Percentiles rank a stretch among this genome's conserved stretches.
phyloP scores from a whole-genome alignment of 1,284 basidiomycete species.

The Heterobasidion parviporum region DNA sequence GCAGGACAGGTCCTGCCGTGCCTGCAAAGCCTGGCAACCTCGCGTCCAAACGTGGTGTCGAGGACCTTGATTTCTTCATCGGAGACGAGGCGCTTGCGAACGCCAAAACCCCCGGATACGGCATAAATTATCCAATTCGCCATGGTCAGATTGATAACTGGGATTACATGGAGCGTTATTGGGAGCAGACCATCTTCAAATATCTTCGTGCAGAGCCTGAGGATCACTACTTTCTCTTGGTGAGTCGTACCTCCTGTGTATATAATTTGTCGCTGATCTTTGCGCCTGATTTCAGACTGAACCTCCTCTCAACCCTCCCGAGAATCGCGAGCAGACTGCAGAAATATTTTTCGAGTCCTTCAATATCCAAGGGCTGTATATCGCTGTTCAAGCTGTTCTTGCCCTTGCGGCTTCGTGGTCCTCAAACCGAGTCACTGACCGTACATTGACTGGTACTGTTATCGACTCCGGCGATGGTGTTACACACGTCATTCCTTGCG shows the following conservation, averaged over 20 bases:
- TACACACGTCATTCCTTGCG: constrained; percentile 93
- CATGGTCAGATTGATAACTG: constrained; percentile 99
- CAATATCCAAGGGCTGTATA: constrained; percentile 97
- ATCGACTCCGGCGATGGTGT: constrained; percentile 99
- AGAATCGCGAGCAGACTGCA: constrained; percentile 98
- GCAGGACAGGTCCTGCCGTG: constrained; percentile 61
- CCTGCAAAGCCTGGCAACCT: constrained; percentile 87
- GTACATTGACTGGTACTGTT: constrained; percentile 94
- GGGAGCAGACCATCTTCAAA: constrained; percentile 99
- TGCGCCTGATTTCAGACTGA: constrained; percentile 63
- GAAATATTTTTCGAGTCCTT: constrained; percentile 99
- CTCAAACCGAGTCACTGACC: constrained; percentile 85
- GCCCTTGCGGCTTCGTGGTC: constrained; percentile 98
- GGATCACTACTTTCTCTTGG: constrained; percentile 96
- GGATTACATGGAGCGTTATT: constrained; percentile 99
- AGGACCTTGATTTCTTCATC: constrained; percentile 99
- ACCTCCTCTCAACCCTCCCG: constrained; percentile 95
- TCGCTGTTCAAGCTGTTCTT: constrained; percentile 98
- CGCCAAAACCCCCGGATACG: constrained; percentile 85
- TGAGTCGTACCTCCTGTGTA: constrained; percentile 32
- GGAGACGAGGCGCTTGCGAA: constrained; percentile 97
- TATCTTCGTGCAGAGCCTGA: constrained; percentile 98
- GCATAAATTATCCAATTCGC: constrained; percentile 93
- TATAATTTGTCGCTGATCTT: constrained; percentile 2
- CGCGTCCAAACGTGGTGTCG: constrained; percentile 94